Evolutionary conservation across 1,284 basidiomycete genomes (phyloP).

Genomic region (Boletus sp.): DNA sequence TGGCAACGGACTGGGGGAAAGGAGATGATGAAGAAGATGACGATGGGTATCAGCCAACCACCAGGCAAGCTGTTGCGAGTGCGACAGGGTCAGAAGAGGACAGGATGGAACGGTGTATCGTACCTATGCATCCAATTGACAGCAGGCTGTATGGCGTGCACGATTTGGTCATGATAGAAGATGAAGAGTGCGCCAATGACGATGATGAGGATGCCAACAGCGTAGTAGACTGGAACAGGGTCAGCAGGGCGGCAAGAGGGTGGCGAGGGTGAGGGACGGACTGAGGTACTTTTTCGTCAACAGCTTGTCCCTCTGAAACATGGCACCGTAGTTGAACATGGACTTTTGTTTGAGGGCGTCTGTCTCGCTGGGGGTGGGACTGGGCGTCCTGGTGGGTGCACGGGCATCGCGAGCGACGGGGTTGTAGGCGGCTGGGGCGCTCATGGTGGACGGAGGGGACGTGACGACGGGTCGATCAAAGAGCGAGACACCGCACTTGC

Average conservation of each 20-base stretch:
- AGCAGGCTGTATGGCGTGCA: constrained; percentile 60
- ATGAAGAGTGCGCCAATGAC: constrained; percentile 56
- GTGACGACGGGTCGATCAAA: no score
- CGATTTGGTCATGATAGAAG: constrained; percentile 57
- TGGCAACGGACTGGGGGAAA: constrained; percentile 59
- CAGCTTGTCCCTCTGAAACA: constrained; percentile 34
- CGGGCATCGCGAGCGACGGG: constrained; percentile 15
- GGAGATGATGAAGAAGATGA: constrained; percentile 70
- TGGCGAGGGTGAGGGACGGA: constrained; percentile 31
- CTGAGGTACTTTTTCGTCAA: constrained; percentile 34
- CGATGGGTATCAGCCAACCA: constrained; percentile 85
- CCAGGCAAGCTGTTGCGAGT: constrained; percentile 33
- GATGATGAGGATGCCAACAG: constrained; percentile 37
- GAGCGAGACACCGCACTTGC: no score
- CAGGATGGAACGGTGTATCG: constrained; percentile 17
- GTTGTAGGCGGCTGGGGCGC: constrained; percentile 7
- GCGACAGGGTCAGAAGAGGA: background rate
- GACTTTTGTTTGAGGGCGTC: constrained; percentile 39
- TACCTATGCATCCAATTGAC: constrained; percentile 62
- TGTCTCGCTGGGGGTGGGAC: constrained; percentile 58
- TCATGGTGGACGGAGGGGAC: constrained; percentile 19
- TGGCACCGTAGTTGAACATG: constrained; percentile 42
- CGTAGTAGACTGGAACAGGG: constrained; percentile 47
- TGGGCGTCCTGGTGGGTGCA: constrained; percentile 42
- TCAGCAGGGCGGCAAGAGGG: background rate